Base-by-base conservation (phyloP, 768 basidiomycete genomes). In the Amanita fuliginea region DNA sequence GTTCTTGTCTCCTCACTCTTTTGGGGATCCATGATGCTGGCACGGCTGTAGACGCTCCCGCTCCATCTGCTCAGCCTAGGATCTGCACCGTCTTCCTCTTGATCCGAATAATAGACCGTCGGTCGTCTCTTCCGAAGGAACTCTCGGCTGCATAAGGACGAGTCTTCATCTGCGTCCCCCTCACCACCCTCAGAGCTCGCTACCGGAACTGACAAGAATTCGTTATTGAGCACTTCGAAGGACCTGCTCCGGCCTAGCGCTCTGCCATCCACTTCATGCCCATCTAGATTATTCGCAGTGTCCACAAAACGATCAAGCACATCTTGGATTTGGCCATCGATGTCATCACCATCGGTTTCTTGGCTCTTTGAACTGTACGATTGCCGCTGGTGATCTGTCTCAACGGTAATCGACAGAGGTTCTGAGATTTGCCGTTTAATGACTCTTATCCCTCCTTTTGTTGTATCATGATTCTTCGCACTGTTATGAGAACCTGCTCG, bases 1-100 rank as follows among this genome's bases (percentile, higher is more conserved):
- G 71, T 69, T 50, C 78, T 62, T 45, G 71, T 67, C 55, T 67
- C 61, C 55, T 68, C 71, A 54, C 78, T 80, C 62, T 70, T 69
- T 28, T 76, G 73, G 18, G 64, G 60, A 53, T 81, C 78, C 58
- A 81, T 51, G 47, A 81, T 64, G 53, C 77, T 79, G 42, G 63
- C 60, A 6, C 76, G 73, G 53, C 73, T 73, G 57, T 78, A 74
- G 44, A 73, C 62, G 60, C 70, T 70, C 53, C 62, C 69, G 46
- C 70, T 74, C 64, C 69, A 74, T 44, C 70, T 67, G 51, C 67
- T 69, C 16, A 60, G 65, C 13, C 66, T 61, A 19, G 63, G 58
- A 52, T 62, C 55, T 51, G 60, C 44, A 48, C 52, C 52, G 57
- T 64, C 52, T 40, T 59, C 55, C 21, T 55, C 49, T 11, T 22